Conservation (phyloP, 331 rosid genomes). For the Dryas integrifolia region DNA sequence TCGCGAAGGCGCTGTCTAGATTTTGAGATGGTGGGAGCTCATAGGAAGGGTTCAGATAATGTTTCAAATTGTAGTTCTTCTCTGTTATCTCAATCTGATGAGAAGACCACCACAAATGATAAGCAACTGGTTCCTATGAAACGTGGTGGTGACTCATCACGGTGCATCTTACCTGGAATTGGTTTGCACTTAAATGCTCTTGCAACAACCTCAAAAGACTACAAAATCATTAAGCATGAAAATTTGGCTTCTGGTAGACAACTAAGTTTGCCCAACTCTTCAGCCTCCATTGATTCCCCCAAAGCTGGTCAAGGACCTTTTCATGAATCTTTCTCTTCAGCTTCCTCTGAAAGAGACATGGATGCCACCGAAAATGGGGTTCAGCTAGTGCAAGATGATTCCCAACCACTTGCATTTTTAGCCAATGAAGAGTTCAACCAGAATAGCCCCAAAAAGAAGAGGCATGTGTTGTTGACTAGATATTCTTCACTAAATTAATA, state of each 20-base stretch:
- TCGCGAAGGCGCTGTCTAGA: conserved; percentile 81
- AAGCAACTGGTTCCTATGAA: conserved; percentile 45
- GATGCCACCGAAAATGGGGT: conserved; percentile 43
- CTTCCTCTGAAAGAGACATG: conserved; percentile 46
- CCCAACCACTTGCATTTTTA: conserved; percentile 40
- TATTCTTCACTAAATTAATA: conserved; percentile 15
- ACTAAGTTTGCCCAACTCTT: conserved; percentile 34
- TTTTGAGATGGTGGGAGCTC: conserved; percentile 61
- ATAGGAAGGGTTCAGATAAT: conserved; percentile 47
- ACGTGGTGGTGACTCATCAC: conserved; percentile 39
- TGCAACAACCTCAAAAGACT: conserved; percentile 48
- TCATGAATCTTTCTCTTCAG: conserved; percentile 33
- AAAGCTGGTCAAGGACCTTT: conserved; percentile 45
- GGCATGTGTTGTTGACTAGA: conserved; percentile 38
- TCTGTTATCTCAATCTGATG: conserved; percentile 39
- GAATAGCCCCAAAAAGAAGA: conserved; percentile 80
- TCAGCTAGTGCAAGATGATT: conserved; percentile 60
- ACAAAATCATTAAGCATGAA: conserved; percentile 35
- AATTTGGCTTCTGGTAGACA: conserved; percentile 49
- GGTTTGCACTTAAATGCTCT: conserved; percentile 82
- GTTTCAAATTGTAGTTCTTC: conserved; percentile 45
- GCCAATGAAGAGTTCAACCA: conserved; percentile 60
- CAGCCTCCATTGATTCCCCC: conserved; percentile 41
- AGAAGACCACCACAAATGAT: conserved; percentile 33
- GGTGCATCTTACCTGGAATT: conserved; percentile 62